Evolutionary conservation across 129 eudicot genomes (phyloP).

Genomic region (Rutidosis leptorrhynchoides): DNA sequence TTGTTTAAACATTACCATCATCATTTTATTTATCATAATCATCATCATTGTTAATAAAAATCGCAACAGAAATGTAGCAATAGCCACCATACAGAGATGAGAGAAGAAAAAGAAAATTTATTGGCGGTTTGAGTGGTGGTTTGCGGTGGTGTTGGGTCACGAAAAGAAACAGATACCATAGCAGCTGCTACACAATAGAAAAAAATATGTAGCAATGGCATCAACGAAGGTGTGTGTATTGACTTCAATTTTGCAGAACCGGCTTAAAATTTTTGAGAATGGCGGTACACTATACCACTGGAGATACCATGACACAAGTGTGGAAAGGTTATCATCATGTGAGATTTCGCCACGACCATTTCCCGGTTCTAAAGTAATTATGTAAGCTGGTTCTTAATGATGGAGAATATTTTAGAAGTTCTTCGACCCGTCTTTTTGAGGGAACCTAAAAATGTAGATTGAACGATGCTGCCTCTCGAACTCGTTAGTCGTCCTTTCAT

Average conservation of each 20-base stretch:
- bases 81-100: no score
- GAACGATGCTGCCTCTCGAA: slow-evolving; percentile 68
- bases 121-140: no score
- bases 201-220: slow-evolving; percentile 57
- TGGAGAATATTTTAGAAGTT: slow-evolving; percentile 45
- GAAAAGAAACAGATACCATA: no score
- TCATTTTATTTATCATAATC: no score
- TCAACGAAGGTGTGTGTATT: slow-evolving; percentile 28
- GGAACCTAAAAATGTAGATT: slow-evolving; percentile 73
- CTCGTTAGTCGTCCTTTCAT: slow-evolving; percentile 48
- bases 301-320: slow-evolving; percentile 70
- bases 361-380: slow-evolving; percentile 45
- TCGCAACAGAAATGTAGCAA: no score
- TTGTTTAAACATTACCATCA: no score
- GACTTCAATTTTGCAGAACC: slow-evolving; percentile 42
- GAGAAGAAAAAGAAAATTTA: no score
- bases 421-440: slow-evolving; percentile 66
- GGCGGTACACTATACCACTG: slow-evolving; percentile 79
- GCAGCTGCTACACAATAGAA: no score
- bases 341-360: slow-evolving; percentile 46
- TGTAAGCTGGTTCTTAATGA: slow-evolving; percentile 26
- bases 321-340: slow-evolving; percentile 29
- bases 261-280: slow-evolving; percentile 38
- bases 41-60: no score
- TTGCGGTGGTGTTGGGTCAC: no score